Percentiles rank a stretch among this genome's conserved stretches.
phyloP scores from a whole-genome alignment of 192 early-diverging fungal genomes.

The Paraglomus occultum region DNA sequence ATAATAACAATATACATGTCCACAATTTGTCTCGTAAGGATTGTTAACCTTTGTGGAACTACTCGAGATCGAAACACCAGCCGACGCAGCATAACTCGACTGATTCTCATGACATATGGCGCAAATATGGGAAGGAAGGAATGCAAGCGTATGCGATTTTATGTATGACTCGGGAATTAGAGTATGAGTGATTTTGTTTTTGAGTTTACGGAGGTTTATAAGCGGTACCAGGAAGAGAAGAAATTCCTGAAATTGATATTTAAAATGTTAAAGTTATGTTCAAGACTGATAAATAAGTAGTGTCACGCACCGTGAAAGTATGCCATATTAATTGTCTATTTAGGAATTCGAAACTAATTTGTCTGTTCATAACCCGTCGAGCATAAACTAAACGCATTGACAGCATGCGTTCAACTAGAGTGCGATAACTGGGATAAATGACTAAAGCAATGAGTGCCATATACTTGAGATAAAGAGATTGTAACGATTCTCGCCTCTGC shows the following conservation, averaged over 20 bases:
- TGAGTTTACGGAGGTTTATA: slow-evolving; percentile 65
- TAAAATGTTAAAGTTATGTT: slow-evolving; percentile 14
- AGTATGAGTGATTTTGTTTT: slow-evolving; percentile 46
- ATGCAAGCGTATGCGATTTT: slow-evolving; percentile 41
- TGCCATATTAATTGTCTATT: slow-evolving; percentile 95
- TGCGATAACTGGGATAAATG: slow-evolving; percentile 58
- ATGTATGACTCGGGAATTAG: slow-evolving; percentile 47
- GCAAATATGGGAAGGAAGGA: slow-evolving; percentile 67
- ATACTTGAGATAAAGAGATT: background rate
- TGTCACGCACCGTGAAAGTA: slow-evolving; percentile 72
- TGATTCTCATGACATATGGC: slow-evolving; percentile 73
- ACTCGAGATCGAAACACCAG: slow-evolving; percentile 36
- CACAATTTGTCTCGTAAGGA: slow-evolving; percentile 80
- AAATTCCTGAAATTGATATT: slow-evolving; percentile 63
- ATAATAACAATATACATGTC: slow-evolving; percentile 88
- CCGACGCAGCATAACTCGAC: slow-evolving; percentile 17
- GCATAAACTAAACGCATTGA: slow-evolving; percentile 82
- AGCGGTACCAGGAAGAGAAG: slow-evolving; percentile 81
- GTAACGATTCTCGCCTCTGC: background rate
- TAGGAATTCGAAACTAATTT: slow-evolving; percentile 89
- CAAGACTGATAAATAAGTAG: slow-evolving; percentile 23
- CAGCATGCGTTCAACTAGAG: slow-evolving; percentile 73
- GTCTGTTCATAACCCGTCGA: slow-evolving; percentile 67
- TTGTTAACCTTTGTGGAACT: slow-evolving; percentile 49
- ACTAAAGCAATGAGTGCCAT: background rate